A percentile compares a stretch with the other conserved stretches of the same genome.
phyloP scores from a whole-genome alignment of 1,139 yeast genomes.

The Hyphopichia burtonii region DNA sequence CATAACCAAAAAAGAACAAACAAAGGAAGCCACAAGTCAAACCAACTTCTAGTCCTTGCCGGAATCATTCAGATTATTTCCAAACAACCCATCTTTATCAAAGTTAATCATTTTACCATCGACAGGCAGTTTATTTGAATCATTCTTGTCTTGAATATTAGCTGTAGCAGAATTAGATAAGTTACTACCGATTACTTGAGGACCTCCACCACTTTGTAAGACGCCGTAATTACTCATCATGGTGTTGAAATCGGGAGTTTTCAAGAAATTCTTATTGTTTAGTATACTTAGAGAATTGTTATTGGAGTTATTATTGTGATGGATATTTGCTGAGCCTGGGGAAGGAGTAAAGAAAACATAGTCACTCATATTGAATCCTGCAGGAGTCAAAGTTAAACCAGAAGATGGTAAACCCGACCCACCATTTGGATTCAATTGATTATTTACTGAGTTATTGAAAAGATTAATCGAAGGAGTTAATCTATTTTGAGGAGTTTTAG shows the following conservation, averaged over 20 bases:
- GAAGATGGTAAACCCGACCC: conserved; percentile 39
- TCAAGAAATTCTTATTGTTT: conserved; percentile 28
- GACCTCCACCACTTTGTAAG: neutral
- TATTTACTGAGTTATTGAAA: conserved; percentile 17
- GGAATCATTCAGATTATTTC: conserved; percentile 4
- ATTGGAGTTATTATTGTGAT: conserved; percentile 13
- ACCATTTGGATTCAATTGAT: conserved; percentile 5
- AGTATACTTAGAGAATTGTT: conserved; percentile 8
- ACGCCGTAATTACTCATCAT: conserved; percentile 17
- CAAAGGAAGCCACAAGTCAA: neutral
- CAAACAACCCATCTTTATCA: conserved; percentile 26
- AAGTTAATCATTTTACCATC: conserved; percentile 49
- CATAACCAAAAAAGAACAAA: neutral
- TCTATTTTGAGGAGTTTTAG: conserved; percentile 45
- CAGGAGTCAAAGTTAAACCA: conserved; percentile 52
- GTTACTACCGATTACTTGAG: neutral
- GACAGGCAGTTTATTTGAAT: conserved; percentile 21
- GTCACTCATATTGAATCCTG: conserved; percentile 81
- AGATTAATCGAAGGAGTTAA: conserved; percentile 43
- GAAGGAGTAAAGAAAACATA: conserved; percentile 78
- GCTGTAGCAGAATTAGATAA: neutral
- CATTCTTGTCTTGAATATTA: neutral
- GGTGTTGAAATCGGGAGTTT: conserved; percentile 45
- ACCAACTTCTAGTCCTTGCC: neutral
- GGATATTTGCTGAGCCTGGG: conserved; percentile 37